These are phyloP conservation scores for Malus hybrid DNA, from an alignment of 331 rosid species.

Conservation along the genomic window DNA sequence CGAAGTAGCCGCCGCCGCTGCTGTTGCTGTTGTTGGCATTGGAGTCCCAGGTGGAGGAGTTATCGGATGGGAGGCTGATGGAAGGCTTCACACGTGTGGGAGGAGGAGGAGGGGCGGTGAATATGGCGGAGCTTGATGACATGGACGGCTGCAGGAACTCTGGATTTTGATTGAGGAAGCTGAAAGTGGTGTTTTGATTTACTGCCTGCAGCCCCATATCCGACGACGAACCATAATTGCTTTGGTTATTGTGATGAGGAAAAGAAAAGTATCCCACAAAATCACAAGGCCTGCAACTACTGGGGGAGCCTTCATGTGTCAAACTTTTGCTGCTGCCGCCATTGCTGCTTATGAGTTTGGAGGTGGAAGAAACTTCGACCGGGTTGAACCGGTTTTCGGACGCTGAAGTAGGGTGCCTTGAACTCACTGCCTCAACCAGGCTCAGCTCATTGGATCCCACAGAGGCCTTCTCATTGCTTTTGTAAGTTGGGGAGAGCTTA, in stretches of 20 bases:
- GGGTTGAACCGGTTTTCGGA: constrained; percentile 26
- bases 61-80: constrained; percentile 38
- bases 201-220: constrained; percentile 26
- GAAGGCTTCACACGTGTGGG: constrained; percentile 49
- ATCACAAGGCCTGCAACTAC: constrained; percentile 49
- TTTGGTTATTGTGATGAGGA: constrained; percentile 32
- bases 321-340: constrained; percentile 17
- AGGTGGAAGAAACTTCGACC: constrained; percentile 34
- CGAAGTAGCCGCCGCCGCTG: constrained; percentile 23
- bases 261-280: constrained; percentile 47
- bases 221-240: constrained; percentile 29
- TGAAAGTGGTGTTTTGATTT: constrained; percentile 32
- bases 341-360: constrained; percentile 17
- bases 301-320: constrained; percentile 29
- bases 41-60: constrained; percentile 30
- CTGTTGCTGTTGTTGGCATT: neutral
- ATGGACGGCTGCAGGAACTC: neutral
- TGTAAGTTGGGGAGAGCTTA: constrained; percentile 22
- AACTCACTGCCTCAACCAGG: constrained; percentile 24
- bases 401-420: constrained; percentile 19
- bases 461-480: constrained; percentile 44
- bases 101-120: constrained; percentile 6
- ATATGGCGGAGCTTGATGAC: constrained; percentile 27
- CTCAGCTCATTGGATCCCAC: constrained; percentile 39
- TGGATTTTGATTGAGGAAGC: constrained; percentile 33